Base-by-base conservation (phyloP, 1,139 yeast species). In the Sugiyamaella neomexicana region DNA sequence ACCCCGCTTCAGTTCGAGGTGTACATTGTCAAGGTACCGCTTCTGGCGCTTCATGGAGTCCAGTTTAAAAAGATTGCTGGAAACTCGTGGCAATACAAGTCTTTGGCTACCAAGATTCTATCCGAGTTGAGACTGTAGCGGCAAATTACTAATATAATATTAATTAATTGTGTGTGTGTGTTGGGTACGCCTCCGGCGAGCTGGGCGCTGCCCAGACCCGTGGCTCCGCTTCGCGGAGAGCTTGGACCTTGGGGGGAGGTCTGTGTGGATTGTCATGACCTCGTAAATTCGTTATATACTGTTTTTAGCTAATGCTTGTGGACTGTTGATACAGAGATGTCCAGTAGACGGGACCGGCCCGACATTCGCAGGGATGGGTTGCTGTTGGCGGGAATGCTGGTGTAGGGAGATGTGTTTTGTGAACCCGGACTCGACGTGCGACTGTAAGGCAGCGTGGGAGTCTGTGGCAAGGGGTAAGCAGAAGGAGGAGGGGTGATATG, bases 21-120 rank as follows among this genome's bases (percentile, higher is more conserved):
- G 59, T 91, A 88, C 70, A 85, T 93, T 61, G 98, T 91, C 47
- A 89, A 89, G 69, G 96, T 93, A 53, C 96, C 97, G 45, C 77
- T 93, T 61, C 87, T 91, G 56, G 90, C 95, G 10, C 77, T 93
- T 59, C 90, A 88, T 62, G 99, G 98, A 70, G 93, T 93, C 52
- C 97, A 91, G 70, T 90, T 93, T 75, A 93, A 91, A 76, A 91
- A 91, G 70, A 79, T 91, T 44, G 80, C 88, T 57, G 99, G 99
- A 64, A 90, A 93, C 70, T 89, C 97, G 1, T 91, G 98, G 98
- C 82, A 87, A 72, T 91, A 91, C 73, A 91, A 91, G 74, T 85
- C 90, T n/a, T 76, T 91, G 69, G 98, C 97, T 2, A 85, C 95
- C 57, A 89, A 85, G 69, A 86, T 91, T 48, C 79, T 91, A 72